Conservation (phyloP, 495 filamentous ascomycete genomes). For the Podospora anserina region DNA sequence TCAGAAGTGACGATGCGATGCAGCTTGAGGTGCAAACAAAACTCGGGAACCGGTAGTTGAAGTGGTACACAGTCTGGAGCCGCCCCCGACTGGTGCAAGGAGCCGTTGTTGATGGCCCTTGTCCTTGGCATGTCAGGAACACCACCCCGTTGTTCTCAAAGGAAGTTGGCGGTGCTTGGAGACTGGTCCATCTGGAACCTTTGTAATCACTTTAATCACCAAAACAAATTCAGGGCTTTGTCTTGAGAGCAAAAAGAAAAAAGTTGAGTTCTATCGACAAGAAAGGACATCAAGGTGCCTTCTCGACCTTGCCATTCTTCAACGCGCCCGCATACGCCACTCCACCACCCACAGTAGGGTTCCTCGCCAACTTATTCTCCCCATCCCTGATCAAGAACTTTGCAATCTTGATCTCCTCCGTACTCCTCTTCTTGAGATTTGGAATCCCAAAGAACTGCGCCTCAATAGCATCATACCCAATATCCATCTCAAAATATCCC, state of each 20-base stretch:
- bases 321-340: slow-evolving; percentile 36
- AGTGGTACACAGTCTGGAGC: neutral
- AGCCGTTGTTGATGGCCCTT: neutral
- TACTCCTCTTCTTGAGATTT: slow-evolving; percentile 39
- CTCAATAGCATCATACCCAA: slow-evolving; percentile 48
- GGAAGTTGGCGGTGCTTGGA: too few species aligned
- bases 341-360: slow-evolving; percentile 27
- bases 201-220: too few species aligned
- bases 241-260: too few species aligned
- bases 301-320: slow-evolving; percentile 16
- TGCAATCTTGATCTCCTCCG: slow-evolving; percentile 55
- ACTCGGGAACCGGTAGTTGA: neutral
- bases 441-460: slow-evolving; percentile 52
- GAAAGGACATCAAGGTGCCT: too few species aligned
- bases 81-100: neutral
- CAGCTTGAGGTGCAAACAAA: neutral
- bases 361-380: slow-evolving; percentile 45
- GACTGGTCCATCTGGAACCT: too few species aligned
- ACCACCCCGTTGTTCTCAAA: neutral
- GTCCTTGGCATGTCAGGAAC: neutral
- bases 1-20: neutral
- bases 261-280: too few species aligned
- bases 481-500: slow-evolving; percentile 57
- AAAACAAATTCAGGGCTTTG: too few species aligned
- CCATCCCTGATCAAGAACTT: slow-evolving; percentile 57